Conservation (phyloP, 177 flowering plant species). For the Vitis hybrid region DNA sequence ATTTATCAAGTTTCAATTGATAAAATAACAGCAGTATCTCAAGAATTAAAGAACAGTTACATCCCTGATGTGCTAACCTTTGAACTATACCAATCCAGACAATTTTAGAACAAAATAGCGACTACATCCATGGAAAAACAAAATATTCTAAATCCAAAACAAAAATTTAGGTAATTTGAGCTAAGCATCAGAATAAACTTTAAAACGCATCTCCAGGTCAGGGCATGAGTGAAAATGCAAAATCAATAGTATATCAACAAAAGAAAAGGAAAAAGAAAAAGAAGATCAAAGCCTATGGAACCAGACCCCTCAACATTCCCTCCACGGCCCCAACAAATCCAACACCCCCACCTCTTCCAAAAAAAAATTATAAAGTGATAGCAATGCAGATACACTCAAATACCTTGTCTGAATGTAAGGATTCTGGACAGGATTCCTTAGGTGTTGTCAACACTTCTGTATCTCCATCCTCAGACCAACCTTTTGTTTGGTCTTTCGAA, state of each 20-base stretch:
- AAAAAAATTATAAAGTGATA: neutral
- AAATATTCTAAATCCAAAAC: neutral
- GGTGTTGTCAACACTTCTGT: conserved; percentile 40
- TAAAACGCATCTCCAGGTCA: no score
- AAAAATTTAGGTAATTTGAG: neutral
- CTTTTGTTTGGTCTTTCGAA: conserved; percentile 75
- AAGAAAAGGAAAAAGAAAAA: neutral
- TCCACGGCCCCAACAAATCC: no score
- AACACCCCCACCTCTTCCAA: no score
- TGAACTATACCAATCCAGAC: neutral
- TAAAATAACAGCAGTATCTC: no score
- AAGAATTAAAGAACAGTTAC: neutral
- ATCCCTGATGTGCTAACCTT: neutral
- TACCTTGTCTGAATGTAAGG: conserved; percentile 57
- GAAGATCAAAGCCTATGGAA: neutral
- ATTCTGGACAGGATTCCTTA: conserved; percentile 44
- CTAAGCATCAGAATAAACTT: no score
- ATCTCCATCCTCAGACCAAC: conserved; percentile 75
- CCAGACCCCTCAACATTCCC: neutral
- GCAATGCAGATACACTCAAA: neutral
- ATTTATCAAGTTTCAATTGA: no score
- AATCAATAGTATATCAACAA: neutral
- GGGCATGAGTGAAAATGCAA: no score
- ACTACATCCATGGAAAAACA: neutral
- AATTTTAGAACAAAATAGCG: neutral